Conservation (phyloP, 495 filamentous ascomycete species). For the Cercophora samala region DNA sequence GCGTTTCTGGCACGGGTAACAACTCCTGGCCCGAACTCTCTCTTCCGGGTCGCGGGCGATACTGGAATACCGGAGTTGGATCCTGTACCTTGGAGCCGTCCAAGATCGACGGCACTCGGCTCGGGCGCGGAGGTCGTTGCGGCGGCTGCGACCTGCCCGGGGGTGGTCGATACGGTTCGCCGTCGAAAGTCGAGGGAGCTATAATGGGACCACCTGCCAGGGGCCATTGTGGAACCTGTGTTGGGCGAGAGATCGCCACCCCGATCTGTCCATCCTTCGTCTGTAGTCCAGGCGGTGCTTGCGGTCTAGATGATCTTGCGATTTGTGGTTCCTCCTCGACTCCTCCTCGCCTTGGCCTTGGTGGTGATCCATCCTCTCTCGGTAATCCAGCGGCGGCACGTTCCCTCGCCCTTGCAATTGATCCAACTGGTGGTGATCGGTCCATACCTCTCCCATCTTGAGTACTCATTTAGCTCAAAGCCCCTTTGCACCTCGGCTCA, state of each 20-base stretch:
- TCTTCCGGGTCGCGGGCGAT: slow-evolving; percentile 39
- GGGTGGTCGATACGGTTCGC: slow-evolving; percentile 47
- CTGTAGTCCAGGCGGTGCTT: slow-evolving; percentile 37
- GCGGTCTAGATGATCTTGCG: slow-evolving; percentile 44
- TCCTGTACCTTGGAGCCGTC: slow-evolving; percentile 50
- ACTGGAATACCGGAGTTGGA: slow-evolving; percentile 51
- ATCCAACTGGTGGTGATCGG: slow-evolving; percentile 39
- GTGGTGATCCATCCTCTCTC: slow-evolving; percentile 25
- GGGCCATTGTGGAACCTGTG: slow-evolving; percentile 54
- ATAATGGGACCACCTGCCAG: slow-evolving; percentile 45
- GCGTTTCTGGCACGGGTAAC: slow-evolving; percentile 38
- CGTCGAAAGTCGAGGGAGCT: slow-evolving; percentile 33
- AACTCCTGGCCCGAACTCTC: slow-evolving; percentile 30
- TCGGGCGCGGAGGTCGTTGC: slow-evolving; percentile 65
- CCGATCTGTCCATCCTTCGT: slow-evolving; percentile 44
- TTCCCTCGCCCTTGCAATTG: slow-evolving; percentile 48
- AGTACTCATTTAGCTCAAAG: slow-evolving; percentile 46
- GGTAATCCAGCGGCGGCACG: slow-evolving; percentile 34
- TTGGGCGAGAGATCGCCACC: slow-evolving; percentile 52
- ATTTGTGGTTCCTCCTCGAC: slow-evolving; percentile 48
- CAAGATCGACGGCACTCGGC: slow-evolving; percentile 52
- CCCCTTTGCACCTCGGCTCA: slow-evolving; percentile 27
- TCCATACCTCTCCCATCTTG: slow-evolving; percentile 49
- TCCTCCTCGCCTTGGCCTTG: slow-evolving; percentile 20
- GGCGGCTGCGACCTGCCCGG: slow-evolving; percentile 57